Percentiles rank a stretch among this genome's conserved stretches.
Conservation (phyloP, 345 rosid genomes). For the Acer saccharum region DNA sequence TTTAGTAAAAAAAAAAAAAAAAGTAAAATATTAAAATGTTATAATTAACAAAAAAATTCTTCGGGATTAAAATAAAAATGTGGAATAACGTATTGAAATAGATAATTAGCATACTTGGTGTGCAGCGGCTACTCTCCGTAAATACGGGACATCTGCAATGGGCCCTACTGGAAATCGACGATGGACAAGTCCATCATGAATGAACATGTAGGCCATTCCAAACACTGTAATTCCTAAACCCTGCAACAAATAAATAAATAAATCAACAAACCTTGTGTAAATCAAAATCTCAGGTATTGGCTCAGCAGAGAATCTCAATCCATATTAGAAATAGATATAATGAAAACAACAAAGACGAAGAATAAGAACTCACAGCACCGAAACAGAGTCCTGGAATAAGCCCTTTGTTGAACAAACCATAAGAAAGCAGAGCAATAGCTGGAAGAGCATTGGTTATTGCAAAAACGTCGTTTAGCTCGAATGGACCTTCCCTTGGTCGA, state of each 20-base stretch:
- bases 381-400: slow-evolving; percentile 65
- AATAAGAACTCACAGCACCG: slow-evolving; percentile 49
- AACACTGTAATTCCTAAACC: slow-evolving; percentile 69
- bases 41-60: too few species aligned
- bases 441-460: slow-evolving; percentile 64
- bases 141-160: slow-evolving; percentile 61
- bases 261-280: neutral
- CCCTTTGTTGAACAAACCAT: slow-evolving; percentile 55
- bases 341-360: neutral
- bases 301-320: too few species aligned
- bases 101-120: slow-evolving; percentile 45
- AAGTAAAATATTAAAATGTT: neutral
- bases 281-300: too few species aligned
- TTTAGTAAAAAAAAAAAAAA: neutral
- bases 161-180: slow-evolving; percentile 75
- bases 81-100: neutral
- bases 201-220: slow-evolving; percentile 79
- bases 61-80: too few species aligned
- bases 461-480: slow-evolving; percentile 63
- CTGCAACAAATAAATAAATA: slow-evolving; percentile 19
- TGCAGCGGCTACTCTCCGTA: slow-evolving; percentile 61
- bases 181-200: slow-evolving; percentile 75
- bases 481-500: slow-evolving; percentile 57
- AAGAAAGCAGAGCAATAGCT: slow-evolving; percentile 50
- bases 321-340: too few species aligned